These are phyloP conservation scores for Leptoxyphium fumago DNA, from an alignment of 2,329 filamentous ascomycete genomes.

Conservation along the genomic window DNA sequence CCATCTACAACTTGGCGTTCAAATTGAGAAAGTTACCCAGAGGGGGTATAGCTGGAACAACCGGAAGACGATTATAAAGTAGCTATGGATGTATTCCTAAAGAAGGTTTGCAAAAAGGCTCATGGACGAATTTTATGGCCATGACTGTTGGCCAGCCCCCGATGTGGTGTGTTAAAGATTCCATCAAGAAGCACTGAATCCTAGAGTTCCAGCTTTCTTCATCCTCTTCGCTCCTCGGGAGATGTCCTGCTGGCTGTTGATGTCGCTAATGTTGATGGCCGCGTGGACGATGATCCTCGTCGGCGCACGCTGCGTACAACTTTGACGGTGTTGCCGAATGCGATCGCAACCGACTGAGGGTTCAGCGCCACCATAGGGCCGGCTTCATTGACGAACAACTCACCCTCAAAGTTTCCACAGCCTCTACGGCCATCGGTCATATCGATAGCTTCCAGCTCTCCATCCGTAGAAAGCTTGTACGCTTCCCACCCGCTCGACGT, in stretches of 20 bases:
- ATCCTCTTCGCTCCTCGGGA: no score
- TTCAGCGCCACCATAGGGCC: conserved; percentile 53
- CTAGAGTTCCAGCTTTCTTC: background rate
- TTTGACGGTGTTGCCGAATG: conserved; percentile 59
- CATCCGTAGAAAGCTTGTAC: conserved; percentile 35
- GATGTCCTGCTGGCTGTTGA: no score
- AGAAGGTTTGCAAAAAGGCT: no score
- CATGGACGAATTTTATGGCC: no score
- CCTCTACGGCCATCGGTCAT: conserved; percentile 10
- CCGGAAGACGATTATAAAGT: no score
- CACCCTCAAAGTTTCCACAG: conserved; percentile 27
- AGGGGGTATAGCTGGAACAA: no score
- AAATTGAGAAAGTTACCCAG: no score
- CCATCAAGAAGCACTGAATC: no score
- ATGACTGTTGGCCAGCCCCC: no score
- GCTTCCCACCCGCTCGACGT: conserved; percentile 32
- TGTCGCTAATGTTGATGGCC: background rate
- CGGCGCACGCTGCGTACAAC: conserved; percentile 33
- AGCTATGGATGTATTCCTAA: no score
- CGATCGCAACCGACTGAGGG: conserved; percentile 50
- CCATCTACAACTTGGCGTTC: no score
- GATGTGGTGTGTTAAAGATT: no score
- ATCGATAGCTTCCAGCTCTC: conserved; percentile 28
- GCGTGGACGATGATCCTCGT: background rate
- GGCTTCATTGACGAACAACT: conserved; percentile 49